Base-by-base conservation (phyloP, 306 rosid species). In the Lotus japonicus region DNA sequence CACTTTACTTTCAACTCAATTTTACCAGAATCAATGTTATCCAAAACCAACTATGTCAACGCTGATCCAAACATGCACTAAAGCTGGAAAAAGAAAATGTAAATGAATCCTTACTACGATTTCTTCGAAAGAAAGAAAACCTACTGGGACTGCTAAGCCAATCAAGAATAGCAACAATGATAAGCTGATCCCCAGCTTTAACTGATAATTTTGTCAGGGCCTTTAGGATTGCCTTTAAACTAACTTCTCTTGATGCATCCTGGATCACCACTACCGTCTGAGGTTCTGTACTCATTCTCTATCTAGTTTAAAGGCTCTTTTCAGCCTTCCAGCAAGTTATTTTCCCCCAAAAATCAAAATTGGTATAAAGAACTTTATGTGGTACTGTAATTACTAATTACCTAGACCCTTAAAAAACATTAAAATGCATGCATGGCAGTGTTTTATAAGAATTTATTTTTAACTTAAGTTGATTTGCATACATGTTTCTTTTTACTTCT, bases 141-240 rank as follows among this genome's bases (percentile, higher is more conserved):
- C 58, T 85, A 92, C 95, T 77, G 53, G 92, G 89, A 31, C 78
- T 89, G 73, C 72, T 83, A 83, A 86, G 77, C 89, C 87, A 87
- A 60, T 85, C 92, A 78, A 86, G 87, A 75, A 86, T 84, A 14
- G 85, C 85, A 65, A 90, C 56, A 76, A 86, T 49, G 62, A 68
- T 81, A 51, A 90, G 86, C 57, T 84, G 86, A 86, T 90, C 97
- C 73, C 95, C 89, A 48, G 81, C 75, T 19, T 80, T 76, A 36
- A 78, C 81, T 31, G 84, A 68, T 28, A 79, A 70, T 66, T 58
- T 52, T 18, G 52, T 65, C 67, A 84, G 82, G 80, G 81, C 74
- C 71, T 59, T 68, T 66, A 9, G 35, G 45, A 89, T 77, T 72
- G 84, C 83, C 42, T 61, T 73, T 77, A 56, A 50, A 72, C 90